Evolutionary conservation across 2,329 filamentous ascomycete genomes (phyloP).

Genomic region (Fusarium praegraminearum): DNA sequence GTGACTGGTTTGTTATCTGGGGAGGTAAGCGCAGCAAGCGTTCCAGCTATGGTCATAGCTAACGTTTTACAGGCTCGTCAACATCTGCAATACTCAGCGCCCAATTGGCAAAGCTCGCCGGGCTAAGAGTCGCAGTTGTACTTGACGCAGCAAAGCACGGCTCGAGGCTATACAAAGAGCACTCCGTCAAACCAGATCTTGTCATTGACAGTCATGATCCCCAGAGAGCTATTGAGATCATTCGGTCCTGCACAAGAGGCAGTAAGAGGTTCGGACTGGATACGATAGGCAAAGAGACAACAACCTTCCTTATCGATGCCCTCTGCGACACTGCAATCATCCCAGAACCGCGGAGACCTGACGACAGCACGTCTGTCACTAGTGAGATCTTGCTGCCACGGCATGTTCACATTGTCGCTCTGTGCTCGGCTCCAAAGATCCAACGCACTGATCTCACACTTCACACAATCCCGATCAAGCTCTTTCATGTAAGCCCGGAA

Average conservation of each 20-base stretch:
- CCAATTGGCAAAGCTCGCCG: constrained; percentile 75
- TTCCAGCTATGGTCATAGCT: background rate
- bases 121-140: constrained; percentile 73
- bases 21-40: constrained; percentile 60
- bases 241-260: constrained; percentile 68
- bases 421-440: constrained; percentile 75
- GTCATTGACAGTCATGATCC: constrained; percentile 77
- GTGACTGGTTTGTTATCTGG: constrained; percentile 81
- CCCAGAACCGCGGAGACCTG: constrained; percentile 58
- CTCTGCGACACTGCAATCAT: constrained; percentile 14
- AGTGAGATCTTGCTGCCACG: constrained; percentile 41
- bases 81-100: constrained; percentile 75
- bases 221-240: constrained; percentile 72
- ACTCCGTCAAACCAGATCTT: constrained; percentile 65
- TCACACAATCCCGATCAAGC: constrained; percentile 79
- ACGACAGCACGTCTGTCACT: constrained; percentile 51
- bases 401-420: constrained; percentile 71
- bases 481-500: constrained; percentile 76
- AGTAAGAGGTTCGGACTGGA: constrained; percentile 76
- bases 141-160: constrained; percentile 77
- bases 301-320: constrained; percentile 63
- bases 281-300: constrained; percentile 73
- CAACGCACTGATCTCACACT: constrained; percentile 60
- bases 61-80: constrained; percentile 60
- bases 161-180: constrained; percentile 62